These are phyloP conservation scores for Lactarius pseudohatsudake DNA, from an alignment of 768 basidiomycete genomes.

Conservation along the genomic window DNA sequence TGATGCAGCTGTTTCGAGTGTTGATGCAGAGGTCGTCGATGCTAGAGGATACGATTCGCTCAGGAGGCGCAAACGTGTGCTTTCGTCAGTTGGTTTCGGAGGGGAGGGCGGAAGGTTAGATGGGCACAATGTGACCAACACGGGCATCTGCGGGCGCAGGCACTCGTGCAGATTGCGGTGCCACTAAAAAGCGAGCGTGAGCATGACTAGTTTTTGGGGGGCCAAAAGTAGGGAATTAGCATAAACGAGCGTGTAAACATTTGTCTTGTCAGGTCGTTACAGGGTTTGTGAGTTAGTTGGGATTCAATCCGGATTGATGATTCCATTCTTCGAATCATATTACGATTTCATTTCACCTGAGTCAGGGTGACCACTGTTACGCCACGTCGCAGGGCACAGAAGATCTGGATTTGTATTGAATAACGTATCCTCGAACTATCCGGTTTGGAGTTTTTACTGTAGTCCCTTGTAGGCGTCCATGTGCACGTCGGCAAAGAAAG, in stretches of 20 bases:
- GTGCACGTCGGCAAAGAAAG: no score
- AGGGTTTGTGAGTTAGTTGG: no score
- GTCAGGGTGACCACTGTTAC: not conserved
- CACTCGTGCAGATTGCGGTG: not conserved
- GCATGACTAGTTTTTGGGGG: not conserved
- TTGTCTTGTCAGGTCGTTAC: not conserved
- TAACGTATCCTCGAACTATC: not conserved
- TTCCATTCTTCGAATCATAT: not conserved
- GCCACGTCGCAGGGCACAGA: not conserved
- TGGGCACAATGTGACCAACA: slow-evolving; percentile 5
- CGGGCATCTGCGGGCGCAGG: not conserved
- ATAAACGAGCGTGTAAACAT: not conserved
- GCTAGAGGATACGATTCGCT: slow-evolving; percentile 15
- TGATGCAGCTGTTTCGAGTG: slow-evolving; percentile 24
- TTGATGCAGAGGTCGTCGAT: slow-evolving; percentile 20
- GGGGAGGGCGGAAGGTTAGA: slow-evolving; percentile 18
- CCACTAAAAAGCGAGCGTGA: not conserved
- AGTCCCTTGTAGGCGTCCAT: no score
- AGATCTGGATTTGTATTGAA: not conserved
- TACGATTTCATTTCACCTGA: not conserved
- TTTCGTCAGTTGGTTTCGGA: slow-evolving; percentile 22
- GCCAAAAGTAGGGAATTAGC: not conserved
- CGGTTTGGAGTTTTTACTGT: no score
- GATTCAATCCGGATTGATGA: no score
- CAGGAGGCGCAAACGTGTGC: slow-evolving; percentile 27